Conservation (phyloP, 1,139 yeast species). For the Sugiyamaella novakii region DNA sequence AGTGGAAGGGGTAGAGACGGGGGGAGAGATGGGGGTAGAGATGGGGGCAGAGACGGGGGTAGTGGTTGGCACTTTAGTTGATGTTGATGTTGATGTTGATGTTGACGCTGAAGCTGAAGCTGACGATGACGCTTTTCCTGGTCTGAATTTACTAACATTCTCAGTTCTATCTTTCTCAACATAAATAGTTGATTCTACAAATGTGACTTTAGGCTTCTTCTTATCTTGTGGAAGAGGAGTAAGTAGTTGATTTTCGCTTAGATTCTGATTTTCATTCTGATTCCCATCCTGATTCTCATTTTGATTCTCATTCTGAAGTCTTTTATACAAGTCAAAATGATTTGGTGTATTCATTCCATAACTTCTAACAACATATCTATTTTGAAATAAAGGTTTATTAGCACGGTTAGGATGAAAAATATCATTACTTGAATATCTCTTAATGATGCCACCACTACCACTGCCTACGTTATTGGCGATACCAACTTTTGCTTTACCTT, state of each 20-base stretch:
- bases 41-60: background rate
- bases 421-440: background rate
- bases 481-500: slow-evolving; percentile 4
- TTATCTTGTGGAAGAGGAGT: too few relatives aligned
- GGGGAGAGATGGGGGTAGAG: background rate
- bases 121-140: too few relatives aligned
- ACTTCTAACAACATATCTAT: background rate
- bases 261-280: too few relatives aligned
- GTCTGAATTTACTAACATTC: too few relatives aligned
- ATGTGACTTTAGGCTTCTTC: background rate
- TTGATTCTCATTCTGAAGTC: background rate
- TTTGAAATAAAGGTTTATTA: background rate
- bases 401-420: background rate
- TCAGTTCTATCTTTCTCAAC: background rate
- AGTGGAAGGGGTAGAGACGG: too few relatives aligned
- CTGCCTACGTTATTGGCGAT: background rate
- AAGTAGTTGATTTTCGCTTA: too few relatives aligned
- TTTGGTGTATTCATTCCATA: background rate
- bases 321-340: background rate
- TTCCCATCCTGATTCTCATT: background rate
- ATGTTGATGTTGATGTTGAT: too few relatives aligned
- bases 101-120: too few relatives aligned
- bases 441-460: background rate
- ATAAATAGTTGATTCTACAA: background rate
- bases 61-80: too few relatives aligned